Percentiles rank a stretch among this genome's conserved stretches.
Conservation (phyloP, 2,329 filamentous ascomycete species). For the Fusarium veterinarium region DNA sequence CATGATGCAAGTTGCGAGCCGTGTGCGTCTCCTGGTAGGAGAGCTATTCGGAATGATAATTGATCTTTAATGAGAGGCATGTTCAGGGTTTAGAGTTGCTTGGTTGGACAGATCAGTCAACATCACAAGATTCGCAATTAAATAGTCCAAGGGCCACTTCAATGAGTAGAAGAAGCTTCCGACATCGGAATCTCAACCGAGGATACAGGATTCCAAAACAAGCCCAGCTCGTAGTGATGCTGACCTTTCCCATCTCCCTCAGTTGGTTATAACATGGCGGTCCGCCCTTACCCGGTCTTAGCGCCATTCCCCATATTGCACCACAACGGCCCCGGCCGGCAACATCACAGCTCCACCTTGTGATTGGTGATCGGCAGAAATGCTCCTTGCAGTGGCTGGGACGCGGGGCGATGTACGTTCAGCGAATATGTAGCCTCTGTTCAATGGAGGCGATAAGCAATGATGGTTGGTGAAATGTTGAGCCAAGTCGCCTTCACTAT, state of each 20-base stretch:
- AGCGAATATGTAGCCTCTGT: fast-evolving
- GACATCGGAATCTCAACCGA: conserved; percentile 7
- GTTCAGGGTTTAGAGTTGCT: not conserved
- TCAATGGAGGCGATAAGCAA: not conserved
- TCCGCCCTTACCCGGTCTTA: conserved; percentile 13
- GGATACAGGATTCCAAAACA: not conserved
- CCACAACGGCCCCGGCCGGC: not conserved
- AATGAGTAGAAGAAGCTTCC: not conserved
- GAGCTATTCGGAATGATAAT: not conserved
- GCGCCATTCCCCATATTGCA: not conserved
- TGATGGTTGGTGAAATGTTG: not conserved
- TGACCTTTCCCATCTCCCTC: not conserved
- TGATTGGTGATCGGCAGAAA: not conserved
- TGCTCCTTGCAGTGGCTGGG: fast-evolving
- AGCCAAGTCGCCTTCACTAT: not conserved
- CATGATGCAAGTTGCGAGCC: conserved; percentile 16
- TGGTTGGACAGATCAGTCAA: not conserved
- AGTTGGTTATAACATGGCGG: not conserved
- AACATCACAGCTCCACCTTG: not conserved
- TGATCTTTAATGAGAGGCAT: conserved; percentile 14
- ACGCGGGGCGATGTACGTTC: not conserved
- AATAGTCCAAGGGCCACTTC: not conserved
- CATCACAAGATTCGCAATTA: not conserved
- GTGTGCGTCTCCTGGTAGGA: conserved; percentile 23
- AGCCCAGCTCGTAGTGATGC: not conserved